Conservation (phyloP, 2,329 filamentous ascomycete species). For the Fusarium hostae region DNA sequence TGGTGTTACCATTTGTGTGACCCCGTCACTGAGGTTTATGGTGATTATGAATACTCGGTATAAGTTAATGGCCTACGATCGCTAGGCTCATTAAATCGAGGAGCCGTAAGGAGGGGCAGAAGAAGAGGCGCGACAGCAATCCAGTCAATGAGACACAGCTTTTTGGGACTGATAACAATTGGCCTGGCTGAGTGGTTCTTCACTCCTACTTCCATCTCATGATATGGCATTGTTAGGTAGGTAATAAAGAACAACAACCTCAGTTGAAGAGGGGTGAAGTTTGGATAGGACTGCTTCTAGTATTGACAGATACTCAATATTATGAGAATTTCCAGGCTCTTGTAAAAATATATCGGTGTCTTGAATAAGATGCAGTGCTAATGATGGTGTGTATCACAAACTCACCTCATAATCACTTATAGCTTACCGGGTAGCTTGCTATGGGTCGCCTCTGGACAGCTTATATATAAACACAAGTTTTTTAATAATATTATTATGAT, state of each 20-base stretch:
- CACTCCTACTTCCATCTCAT: background rate
- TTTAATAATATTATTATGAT: background rate
- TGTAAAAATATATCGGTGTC: background rate
- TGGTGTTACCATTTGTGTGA: slow-evolving; percentile 28
- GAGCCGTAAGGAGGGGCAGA: too few species aligned
- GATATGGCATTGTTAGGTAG: background rate
- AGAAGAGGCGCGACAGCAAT: background rate
- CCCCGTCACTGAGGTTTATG: slow-evolving; percentile 7
- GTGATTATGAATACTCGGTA: background rate
- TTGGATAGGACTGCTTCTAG: background rate
- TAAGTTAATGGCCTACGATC: background rate
- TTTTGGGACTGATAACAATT: background rate
- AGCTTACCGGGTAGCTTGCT: background rate
- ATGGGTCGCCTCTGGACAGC: background rate
- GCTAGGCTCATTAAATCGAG: background rate
- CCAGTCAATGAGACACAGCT: background rate
- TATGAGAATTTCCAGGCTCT: background rate
- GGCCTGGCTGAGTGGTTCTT: background rate
- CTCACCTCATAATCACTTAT: background rate
- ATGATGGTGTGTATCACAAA: background rate
- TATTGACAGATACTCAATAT: background rate
- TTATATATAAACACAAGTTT: background rate
- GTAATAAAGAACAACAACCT: background rate
- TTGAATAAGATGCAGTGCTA: background rate
- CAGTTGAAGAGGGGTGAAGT: background rate